Evolutionary conservation across 2,329 filamentous ascomycete genomes (phyloP), one percentile per base, ranked within the genome.

Genomic region (Xylariaceae sp.): DNA sequence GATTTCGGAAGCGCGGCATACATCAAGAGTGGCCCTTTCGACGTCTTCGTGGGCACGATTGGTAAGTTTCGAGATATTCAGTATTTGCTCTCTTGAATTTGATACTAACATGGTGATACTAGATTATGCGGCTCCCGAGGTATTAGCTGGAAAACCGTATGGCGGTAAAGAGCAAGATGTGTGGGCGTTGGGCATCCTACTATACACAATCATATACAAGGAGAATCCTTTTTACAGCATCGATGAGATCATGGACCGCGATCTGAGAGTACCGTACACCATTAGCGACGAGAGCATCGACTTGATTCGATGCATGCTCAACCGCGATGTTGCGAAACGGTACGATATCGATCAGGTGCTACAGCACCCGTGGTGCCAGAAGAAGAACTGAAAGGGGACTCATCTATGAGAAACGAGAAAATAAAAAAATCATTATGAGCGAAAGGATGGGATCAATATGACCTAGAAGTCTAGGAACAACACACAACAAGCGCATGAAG

Each of bases 51-150:
- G 55, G 94, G 94, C 60, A 99, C 94, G 0, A 97, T 99, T 74
- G 93, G 93, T 97, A 79, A 71, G 88, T 75, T 58, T 30, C 52
- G 13, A 18, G 39, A 47, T 23, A 23, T 15, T 45, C 51, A 15
- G 13, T n/a, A 11, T 6, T 49, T 45, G 17, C 8, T 34, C 15
- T 8, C 10, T 1, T 30, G 23, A 30, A 10, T 17, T 45, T 50
- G 2, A 13, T 45, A 53, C 54, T 64, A 59, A 64, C 62, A 56
- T 54, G 53, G 35, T 30, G 55, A 49, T 17, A 30, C 15, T 61
- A 97, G 94, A 99, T 78, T 99, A 99, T 75, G 94, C 94, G 51
- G 94, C 94, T 5, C 94, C 94, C n/a, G 94, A 99, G 78, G 94
- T 99, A 57, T 82, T 99, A 53, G 92, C 92, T 59, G 94, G 94